Evolutionary conservation across 805 yeast species (phyloP), one percentile per base, ranked within the genome.

Genomic region (Tetrapisispora phaffii): DNA sequence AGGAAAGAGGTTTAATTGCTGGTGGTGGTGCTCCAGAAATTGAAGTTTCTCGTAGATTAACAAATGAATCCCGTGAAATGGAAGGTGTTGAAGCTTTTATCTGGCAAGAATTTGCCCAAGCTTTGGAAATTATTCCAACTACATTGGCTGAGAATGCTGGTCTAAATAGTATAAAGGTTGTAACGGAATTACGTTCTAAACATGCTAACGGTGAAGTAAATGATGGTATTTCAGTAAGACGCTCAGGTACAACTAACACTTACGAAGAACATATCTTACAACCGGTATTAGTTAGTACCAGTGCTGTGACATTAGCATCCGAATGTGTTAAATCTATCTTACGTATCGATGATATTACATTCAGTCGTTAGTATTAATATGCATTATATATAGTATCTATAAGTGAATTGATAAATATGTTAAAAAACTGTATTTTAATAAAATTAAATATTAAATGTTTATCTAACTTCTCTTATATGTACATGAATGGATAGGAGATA

Each of bases 11-110:
- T 28, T 63, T 84, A 60, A 88, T 93, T 68, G 96, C 97, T 13
- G 99, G 99, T 57, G 99, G 98, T 51, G 98, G 97, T 57, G 97
- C 98, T 6, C 95, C 97, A 39, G 97, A 88, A 68, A 79, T 88
- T 52, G 96, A 89, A 70, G 81, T 86, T 7, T 79, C 96, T 10
- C 77, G 90, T 51, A 76, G 76, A 13, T 68, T 88, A 53, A 70
- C 76, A 54, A 79, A 77, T 54, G 95, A 87, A 63, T 74, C 94
- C 26, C 74, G 79, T 51, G 69, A 76, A 44, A 71, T 83, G 53
- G 76, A 85, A 17, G 97, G 97, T 42, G 85, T 86, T 10, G 95
- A 88, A 65, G 89, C 90, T 45, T 78, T 86, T 51, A 89, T 94
- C 55, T 89, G 85, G 79, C 82, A 80, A 60, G 96, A 89, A 67